A percentile compares a stretch with the other conserved stretches of the same genome.
phyloP scores from a whole-genome alignment of 2,329 filamentous ascomycete genomes.

The Neoscytalidium dimidiatum region DNA sequence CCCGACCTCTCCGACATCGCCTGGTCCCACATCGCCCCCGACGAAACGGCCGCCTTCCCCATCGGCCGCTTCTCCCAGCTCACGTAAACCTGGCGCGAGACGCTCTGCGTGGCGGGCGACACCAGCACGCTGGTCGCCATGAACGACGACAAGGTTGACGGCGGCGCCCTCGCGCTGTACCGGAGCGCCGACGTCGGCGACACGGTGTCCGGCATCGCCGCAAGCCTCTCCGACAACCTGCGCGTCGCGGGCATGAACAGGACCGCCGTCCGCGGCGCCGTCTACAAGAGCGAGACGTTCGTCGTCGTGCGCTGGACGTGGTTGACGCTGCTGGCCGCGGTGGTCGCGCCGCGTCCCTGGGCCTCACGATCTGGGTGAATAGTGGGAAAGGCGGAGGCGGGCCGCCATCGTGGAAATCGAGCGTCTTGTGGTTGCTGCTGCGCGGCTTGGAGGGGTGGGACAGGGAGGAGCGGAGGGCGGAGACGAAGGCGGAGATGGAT shows the following conservation, averaged over 20 bases:
- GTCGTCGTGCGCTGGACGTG: neutral
- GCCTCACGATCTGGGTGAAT: neutral
- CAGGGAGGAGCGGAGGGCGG: neutral
- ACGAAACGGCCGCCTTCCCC: neutral
- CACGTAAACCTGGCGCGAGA: too few species aligned
- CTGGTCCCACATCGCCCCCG: neutral
- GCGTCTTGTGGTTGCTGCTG: neutral
- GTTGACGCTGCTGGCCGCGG: neutral
- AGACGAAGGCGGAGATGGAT: neutral
- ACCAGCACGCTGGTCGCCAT: too few species aligned
- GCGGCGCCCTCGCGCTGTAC: too few species aligned
- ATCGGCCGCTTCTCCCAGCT: neutral
- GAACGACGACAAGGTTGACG: too few species aligned
- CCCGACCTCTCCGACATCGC: too few species aligned
- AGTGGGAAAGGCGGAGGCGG: neutral
- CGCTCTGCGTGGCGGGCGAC: too few species aligned
- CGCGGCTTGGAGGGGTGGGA: neutral
- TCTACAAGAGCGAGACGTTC: neutral
- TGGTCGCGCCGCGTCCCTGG: neutral
- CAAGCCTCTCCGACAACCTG: neutral
- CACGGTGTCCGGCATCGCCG: too few species aligned
- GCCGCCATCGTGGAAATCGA: neutral
- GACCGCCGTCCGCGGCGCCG: neutral
- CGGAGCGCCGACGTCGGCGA: too few species aligned
- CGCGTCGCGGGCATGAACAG: neutral